These are phyloP conservation scores for Backusella morwellensis DNA, from an alignment of 192 early-diverging fungal species.

Conservation along the genomic window DNA sequence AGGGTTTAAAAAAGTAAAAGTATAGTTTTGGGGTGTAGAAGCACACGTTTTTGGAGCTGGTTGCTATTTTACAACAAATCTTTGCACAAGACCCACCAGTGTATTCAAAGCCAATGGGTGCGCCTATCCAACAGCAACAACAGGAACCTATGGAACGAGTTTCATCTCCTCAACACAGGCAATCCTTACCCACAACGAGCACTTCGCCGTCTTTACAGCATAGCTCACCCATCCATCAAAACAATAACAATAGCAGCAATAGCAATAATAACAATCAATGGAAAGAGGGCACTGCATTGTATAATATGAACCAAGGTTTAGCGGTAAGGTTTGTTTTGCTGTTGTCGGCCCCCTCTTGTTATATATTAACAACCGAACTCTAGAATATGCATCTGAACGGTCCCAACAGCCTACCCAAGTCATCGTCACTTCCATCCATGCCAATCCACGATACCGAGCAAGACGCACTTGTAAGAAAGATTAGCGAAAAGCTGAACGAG, in stretches of 20 bases:
- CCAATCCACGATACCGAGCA: slow-evolving; percentile 30
- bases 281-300: slow-evolving; percentile 7
- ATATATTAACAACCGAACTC: background rate
- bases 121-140: background rate
- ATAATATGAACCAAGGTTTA: slow-evolving; percentile 12
- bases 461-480: slow-evolving; percentile 58
- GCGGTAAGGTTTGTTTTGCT: slow-evolving; percentile 4
- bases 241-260: no score
- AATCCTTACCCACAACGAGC: slow-evolving; percentile 13
- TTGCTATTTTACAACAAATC: slow-evolving; percentile 62
- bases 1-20: background rate
- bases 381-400: background rate
- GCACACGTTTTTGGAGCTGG: slow-evolving; percentile 50
- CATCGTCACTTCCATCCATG: slow-evolving; percentile 5
- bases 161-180: background rate
- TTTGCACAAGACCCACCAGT: slow-evolving; percentile 79
- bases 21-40: slow-evolving; percentile 9
- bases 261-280: background rate
- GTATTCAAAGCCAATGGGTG: slow-evolving; percentile 46
- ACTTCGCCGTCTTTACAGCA: background rate
- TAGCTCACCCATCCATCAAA: background rate
- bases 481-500: slow-evolving; percentile 50
- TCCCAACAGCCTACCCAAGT: background rate
- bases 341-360: no score
- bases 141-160: slow-evolving; percentile 12